Evolutionary conservation across 2,329 filamentous ascomycete species (phyloP).

Genomic region (Paracoccidioides lutzii): DNA sequence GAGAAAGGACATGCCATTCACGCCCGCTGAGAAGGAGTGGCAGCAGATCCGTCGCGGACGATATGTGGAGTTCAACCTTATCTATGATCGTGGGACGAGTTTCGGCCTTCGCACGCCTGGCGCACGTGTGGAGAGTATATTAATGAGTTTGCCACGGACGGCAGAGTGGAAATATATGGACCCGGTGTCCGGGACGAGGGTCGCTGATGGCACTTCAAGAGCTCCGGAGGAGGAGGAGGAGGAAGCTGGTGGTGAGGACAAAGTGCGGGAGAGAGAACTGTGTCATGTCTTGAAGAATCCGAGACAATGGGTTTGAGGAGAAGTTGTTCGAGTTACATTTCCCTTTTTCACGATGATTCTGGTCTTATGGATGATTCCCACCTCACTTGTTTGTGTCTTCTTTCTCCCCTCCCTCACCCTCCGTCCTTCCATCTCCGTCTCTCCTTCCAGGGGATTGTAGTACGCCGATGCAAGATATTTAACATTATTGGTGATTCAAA

Average conservation of each 20-base stretch:
- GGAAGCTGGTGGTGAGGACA: constrained; percentile 28
- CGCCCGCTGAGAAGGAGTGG: constrained; percentile 80
- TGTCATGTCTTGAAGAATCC: constrained; percentile 56
- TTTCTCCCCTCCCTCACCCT: background rate
- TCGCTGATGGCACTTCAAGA: constrained; percentile 15
- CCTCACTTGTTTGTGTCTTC: background rate
- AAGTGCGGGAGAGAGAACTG: constrained; percentile 55
- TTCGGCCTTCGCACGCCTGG: constrained; percentile 91
- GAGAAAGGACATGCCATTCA: constrained; percentile 85
- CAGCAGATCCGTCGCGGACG: constrained; percentile 88
- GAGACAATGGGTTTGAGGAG: constrained; percentile 44
- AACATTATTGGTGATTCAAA: background rate
- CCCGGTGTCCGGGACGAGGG: constrained; percentile 34
- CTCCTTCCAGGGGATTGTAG: background rate
- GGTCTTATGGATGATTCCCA: background rate
- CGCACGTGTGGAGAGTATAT: constrained; percentile 83
- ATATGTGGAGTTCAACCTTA: constrained; percentile 97
- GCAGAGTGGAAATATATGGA: constrained; percentile 97
- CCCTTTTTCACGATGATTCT: background rate
- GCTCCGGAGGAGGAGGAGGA: constrained; percentile 50
- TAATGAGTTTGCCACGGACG: constrained; percentile 92
- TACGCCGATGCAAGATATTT: background rate
- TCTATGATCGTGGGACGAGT: constrained; percentile 87
- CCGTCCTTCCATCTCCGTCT: background rate
- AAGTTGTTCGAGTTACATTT: constrained; percentile 5